phyloP scores from a whole-genome alignment of 140 eudicot genomes.

The Oenanthe javanica region DNA sequence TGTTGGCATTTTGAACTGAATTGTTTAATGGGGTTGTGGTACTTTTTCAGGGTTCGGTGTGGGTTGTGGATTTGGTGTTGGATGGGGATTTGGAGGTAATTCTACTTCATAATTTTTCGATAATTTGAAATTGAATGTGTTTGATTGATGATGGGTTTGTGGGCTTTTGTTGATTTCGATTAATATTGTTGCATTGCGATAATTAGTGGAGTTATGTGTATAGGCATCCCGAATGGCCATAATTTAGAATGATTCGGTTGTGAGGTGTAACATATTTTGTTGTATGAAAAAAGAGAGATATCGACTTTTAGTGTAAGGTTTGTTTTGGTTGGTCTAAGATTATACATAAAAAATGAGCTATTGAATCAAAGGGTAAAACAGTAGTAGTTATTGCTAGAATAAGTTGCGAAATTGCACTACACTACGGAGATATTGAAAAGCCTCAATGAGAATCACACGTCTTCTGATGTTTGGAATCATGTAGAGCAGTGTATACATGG shows the following conservation, averaged over 20 bases:
- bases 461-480: too few relatives aligned
- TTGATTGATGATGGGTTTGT: too few relatives aligned
- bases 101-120: neutral
- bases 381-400: too few relatives aligned
- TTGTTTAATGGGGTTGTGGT: neutral
- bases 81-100: neutral
- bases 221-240: too few relatives aligned
- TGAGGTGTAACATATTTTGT: neutral
- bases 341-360: too few relatives aligned
- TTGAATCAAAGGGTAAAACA: too few relatives aligned
- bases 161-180: neutral
- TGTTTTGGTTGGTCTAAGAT: too few relatives aligned
- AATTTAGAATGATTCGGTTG: neutral
- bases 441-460: too few relatives aligned
- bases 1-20: neutral
- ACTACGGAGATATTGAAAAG: too few relatives aligned
- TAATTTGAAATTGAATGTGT: neutral
- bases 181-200: neutral
- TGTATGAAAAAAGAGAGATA: neutral
- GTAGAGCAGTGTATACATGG: too few relatives aligned
- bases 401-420: too few relatives aligned
- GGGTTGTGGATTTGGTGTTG: conserved; percentile 5
- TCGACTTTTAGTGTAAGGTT: too few relatives aligned
- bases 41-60: neutral
- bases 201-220: neutral